These are phyloP conservation scores for Eucalyptus curtisii DNA, from an alignment of 345 rosid genomes.

Conservation along the genomic window DNA sequence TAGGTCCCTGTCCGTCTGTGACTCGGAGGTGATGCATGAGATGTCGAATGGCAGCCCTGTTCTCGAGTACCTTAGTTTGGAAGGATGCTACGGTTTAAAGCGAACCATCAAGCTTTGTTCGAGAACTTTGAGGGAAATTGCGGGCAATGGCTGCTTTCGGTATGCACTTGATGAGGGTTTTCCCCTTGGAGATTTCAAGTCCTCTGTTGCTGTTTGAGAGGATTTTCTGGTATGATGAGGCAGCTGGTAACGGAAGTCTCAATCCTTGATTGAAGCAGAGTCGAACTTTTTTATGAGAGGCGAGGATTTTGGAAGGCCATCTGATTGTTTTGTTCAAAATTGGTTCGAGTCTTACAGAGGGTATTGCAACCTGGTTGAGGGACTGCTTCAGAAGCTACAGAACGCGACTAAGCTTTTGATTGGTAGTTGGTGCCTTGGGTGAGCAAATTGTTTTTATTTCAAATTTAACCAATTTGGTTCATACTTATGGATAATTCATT, in stretches of 20 bases:
- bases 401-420: too few relatives aligned
- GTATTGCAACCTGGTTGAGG: too few relatives aligned
- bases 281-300: background rate
- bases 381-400: too few relatives aligned
- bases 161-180: too few relatives aligned
- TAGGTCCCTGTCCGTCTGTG: rapidly evolving
- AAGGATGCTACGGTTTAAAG: background rate
- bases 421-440: too few relatives aligned
- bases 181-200: background rate
- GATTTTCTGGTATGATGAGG: background rate
- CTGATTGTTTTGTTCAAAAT: background rate
- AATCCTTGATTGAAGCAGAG: background rate
- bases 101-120: background rate
- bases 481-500: too few relatives aligned
- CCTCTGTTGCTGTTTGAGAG: background rate
- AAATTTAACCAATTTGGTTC: too few relatives aligned
- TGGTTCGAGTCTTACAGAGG: background rate
- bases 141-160: rapidly evolving
- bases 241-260: background rate
- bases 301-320: too few relatives aligned
- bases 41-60: background rate
- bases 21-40: background rate
- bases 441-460: too few relatives aligned
- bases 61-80: background rate
- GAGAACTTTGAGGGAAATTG: background rate